Percentiles rank a stretch among this genome's conserved stretches.
phyloP scores from a whole-genome alignment of 345 rosid species.

The Gossypium bickii region DNA sequence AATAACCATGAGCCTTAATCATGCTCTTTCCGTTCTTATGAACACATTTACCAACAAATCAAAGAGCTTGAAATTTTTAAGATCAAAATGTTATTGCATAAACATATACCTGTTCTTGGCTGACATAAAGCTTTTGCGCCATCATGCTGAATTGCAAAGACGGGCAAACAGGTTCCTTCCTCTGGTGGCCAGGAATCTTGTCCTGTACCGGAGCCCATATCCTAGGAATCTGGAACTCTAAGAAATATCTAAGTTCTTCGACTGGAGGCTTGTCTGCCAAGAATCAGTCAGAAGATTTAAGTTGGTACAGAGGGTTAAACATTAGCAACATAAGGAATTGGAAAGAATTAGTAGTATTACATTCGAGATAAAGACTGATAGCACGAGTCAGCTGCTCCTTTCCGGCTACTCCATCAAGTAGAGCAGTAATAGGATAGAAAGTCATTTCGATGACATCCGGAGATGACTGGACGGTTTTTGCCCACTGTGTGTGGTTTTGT shows the following conservation, averaged over 20 bases:
- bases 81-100: background rate
- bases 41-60: background rate
- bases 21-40: background rate
- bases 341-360: constrained; percentile 34
- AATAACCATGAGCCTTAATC: background rate
- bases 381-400: constrained; percentile 63
- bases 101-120: constrained; percentile 63
- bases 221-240: constrained; percentile 69
- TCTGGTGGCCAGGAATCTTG: constrained; percentile 49
- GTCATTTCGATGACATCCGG: constrained; percentile 73
- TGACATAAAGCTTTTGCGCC: constrained; percentile 69
- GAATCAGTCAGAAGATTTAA: constrained; percentile 9
- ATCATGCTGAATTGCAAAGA: constrained; percentile 72
- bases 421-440: constrained; percentile 54
- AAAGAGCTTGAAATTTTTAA: too few species aligned
- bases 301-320: constrained; percentile 6
- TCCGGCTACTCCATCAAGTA: constrained; percentile 53
- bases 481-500: constrained; percentile 60
- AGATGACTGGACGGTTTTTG: constrained; percentile 49
- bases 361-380: constrained; percentile 58
- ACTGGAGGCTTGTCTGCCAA: constrained; percentile 62
- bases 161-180: constrained; percentile 81
- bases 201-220: constrained; percentile 66
- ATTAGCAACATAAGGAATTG: background rate
- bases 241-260: constrained; percentile 68